These are phyloP conservation scores for Kregervanrija fluxuum DNA, from an alignment of 805 yeast species.

Conservation along the genomic window DNA sequence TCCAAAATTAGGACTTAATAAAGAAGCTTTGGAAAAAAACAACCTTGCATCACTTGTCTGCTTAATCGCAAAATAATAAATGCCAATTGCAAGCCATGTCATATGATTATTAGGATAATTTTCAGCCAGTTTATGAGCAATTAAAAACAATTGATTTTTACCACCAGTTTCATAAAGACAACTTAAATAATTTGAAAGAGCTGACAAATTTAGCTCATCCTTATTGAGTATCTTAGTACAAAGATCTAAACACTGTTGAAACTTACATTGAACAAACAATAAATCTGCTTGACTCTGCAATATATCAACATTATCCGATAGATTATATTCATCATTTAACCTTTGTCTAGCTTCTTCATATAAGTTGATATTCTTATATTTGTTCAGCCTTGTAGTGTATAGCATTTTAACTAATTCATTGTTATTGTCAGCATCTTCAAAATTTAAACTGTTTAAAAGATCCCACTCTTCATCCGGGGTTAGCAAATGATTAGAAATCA, in stretches of 20 bases:
- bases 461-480: conserved; percentile 88
- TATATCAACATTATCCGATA: conserved; percentile 65
- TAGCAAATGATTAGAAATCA: conserved; percentile 63
- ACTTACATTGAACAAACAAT: conserved; percentile 68
- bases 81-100: conserved; percentile 90
- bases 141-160: conserved; percentile 67
- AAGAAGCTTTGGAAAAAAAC: conserved; percentile 82
- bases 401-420: conserved; percentile 71
- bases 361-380: conserved; percentile 52
- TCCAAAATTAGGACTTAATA: conserved; percentile 82
- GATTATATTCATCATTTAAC: conserved; percentile 63
- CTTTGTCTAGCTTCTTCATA: conserved; percentile 61
- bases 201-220: conserved; percentile 67
- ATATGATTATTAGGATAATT: conserved; percentile 72
- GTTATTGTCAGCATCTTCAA: conserved; percentile 70
- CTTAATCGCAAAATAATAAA: conserved; percentile 71
- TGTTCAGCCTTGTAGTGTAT: conserved; percentile 70
- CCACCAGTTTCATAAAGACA: conserved; percentile 82
- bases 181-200: conserved; percentile 73
- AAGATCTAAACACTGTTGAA: conserved; percentile 62
- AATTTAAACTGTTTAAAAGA: conserved; percentile 53
- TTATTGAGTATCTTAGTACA: conserved; percentile 55
- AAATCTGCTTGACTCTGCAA: conserved; percentile 62
- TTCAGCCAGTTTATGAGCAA: conserved; percentile 83
- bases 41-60: conserved; percentile 78